These are phyloP conservation scores for Carex kokanica DNA, from an alignment of 176 grass and related monocot species.

Conservation along the genomic window DNA sequence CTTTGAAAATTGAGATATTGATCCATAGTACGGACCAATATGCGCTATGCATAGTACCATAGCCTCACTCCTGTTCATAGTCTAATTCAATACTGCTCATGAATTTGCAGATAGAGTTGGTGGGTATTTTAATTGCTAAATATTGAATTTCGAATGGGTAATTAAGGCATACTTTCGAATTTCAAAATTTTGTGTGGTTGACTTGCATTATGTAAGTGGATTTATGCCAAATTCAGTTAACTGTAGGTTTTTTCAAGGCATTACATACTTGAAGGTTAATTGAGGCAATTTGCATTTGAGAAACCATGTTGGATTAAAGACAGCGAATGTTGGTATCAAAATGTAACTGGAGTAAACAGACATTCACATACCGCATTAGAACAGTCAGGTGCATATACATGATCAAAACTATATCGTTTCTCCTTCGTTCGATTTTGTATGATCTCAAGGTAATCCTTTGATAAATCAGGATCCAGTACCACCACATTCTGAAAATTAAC, in stretches of 20 bases:
- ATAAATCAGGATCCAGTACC: conserved; percentile 92
- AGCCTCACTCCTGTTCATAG: not conserved
- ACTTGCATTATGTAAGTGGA: not conserved
- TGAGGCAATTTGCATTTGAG: not conserved
- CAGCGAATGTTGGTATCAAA: not conserved
- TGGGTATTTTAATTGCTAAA: conserved; percentile 15
- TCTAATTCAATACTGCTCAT: conserved; percentile 5
- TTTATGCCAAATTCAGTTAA: not conserved
- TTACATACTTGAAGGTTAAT: not conserved
- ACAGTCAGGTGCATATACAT: conserved; percentile 76
- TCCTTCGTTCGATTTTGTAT: conserved; percentile 97
- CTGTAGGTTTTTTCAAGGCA: not conserved
- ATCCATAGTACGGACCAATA: too few species aligned
- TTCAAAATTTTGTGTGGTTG: not conserved
- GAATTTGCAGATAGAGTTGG: conserved; percentile 3
- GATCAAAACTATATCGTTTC: conserved; percentile 90
- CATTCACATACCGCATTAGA: conserved; percentile 60
- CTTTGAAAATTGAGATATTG: too few species aligned
- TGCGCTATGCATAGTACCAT: too few species aligned
- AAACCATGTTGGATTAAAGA: not conserved
- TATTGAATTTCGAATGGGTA: not conserved
- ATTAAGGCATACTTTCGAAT: not conserved
- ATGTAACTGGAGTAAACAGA: not conserved
- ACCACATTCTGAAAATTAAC: conserved; percentile 58
- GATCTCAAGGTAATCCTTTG: conserved; percentile 89